phyloP scores from a whole-genome alignment of 1,284 basidiomycete genomes.

The Xerocomus nothofagi region DNA sequence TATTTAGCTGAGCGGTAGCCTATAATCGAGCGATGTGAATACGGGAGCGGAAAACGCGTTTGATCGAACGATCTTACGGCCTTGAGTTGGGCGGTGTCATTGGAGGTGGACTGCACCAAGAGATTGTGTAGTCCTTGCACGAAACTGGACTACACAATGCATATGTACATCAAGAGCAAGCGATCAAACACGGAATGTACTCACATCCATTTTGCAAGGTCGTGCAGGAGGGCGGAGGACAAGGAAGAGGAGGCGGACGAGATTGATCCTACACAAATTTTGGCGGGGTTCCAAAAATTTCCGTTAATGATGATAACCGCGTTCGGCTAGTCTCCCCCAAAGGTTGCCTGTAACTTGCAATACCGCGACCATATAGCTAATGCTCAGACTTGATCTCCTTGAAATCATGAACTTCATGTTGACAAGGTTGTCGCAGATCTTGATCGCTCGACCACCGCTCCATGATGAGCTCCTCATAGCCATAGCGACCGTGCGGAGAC shows the following conservation, averaged over 20 bases:
- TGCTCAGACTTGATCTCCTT: no score
- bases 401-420: no score
- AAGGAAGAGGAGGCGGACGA: conserved; percentile 20
- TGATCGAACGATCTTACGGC: conserved; percentile 57
- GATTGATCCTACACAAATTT: conserved; percentile 33
- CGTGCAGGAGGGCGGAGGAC: conserved; percentile 16
- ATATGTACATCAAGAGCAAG: conserved; percentile 2
- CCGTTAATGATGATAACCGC: background rate
- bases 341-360: no score
- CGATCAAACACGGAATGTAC: conserved; percentile 7
- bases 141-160: conserved; percentile 53
- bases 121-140: conserved; percentile 82
- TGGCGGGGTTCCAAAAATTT: conserved; percentile 40
- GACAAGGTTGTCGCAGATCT: no score
- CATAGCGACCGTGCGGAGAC: background rate
- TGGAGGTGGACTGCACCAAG: conserved; percentile 80
- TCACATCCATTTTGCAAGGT: conserved; percentile 32
- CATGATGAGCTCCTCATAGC: background rate
- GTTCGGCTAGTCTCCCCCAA: conserved; percentile 7
- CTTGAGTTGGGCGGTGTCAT: conserved; percentile 87
- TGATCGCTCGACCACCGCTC: background rate
- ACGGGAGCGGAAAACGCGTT: conserved; percentile 19
- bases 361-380: no score
- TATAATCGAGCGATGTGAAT: conserved; percentile 35
- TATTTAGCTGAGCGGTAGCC: conserved; percentile 92